phyloP scores from a whole-genome alignment of 352 stramenopile species.

The Globisporangium sylvaticum region DNA sequence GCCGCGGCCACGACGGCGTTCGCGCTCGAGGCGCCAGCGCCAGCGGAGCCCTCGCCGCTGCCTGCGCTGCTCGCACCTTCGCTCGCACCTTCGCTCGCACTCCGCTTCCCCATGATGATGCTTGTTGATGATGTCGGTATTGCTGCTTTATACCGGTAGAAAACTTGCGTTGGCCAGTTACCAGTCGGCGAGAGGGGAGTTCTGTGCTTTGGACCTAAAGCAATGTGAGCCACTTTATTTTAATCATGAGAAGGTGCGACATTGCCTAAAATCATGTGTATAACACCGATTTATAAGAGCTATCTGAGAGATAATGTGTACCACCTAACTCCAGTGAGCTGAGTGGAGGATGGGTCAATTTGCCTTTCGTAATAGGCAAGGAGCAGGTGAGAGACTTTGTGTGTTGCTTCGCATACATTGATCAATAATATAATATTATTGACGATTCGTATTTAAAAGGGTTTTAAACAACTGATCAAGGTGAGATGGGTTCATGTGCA shows the following conservation, averaged over 20 bases:
- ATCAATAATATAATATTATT: background rate
- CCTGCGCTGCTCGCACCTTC: background rate
- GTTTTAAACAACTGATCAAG: background rate
- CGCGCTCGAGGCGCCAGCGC: background rate
- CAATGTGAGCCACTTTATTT: background rate
- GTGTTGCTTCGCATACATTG: background rate
- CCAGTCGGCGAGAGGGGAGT: background rate
- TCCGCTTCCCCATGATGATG: slow-evolving; percentile 16
- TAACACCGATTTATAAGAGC: background rate
- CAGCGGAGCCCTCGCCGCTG: background rate
- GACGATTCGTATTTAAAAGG: background rate
- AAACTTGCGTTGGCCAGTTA: slow-evolving; percentile 3
- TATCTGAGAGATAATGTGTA: background rate
- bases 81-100: slow-evolving; percentile 4
- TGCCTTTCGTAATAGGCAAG: background rate
- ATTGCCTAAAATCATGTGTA: background rate
- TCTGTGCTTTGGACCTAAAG: background rate
- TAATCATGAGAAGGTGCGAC: background rate
- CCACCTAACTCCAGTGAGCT: background rate
- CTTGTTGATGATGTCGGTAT: background rate
- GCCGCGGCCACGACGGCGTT: slow-evolving; percentile 3
- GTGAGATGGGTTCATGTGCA: background rate
- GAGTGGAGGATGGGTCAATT: background rate
- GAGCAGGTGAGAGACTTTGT: background rate
- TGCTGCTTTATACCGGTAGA: slow-evolving; percentile 9